These are phyloP conservation scores for Neurospora sp. DNA, from an alignment of 495 filamentous ascomycete species.

Conservation along the genomic window DNA sequence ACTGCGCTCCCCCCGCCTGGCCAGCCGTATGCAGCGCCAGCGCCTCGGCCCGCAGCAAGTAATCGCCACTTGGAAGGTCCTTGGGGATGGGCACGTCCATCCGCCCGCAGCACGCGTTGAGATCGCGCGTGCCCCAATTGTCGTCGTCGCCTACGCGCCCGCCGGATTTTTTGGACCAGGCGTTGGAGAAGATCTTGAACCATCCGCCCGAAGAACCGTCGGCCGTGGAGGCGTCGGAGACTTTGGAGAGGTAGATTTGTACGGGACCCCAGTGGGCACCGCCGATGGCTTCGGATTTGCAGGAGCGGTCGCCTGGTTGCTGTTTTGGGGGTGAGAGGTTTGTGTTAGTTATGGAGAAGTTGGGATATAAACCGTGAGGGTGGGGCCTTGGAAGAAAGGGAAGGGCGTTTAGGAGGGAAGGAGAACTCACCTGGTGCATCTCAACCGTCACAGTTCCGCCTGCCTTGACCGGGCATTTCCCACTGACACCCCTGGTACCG, in stretches of 20 bases:
- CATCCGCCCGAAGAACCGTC: constrained; percentile 27
- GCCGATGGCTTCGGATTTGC: constrained; percentile 37
- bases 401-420: neutral
- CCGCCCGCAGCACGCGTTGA: constrained; percentile 42
- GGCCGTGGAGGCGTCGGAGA: constrained; percentile 38
- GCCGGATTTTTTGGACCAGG: constrained; percentile 29
- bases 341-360: neutral
- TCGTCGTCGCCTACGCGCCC: constrained; percentile 32
- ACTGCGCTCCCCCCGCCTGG: constrained; percentile 30
- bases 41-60: constrained; percentile 42
- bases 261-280: constrained; percentile 40
- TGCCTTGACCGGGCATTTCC: constrained; percentile 37
- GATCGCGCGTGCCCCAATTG: constrained; percentile 41
- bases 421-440: constrained; percentile 32
- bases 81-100: constrained; percentile 39
- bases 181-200: constrained; percentile 44
- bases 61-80: constrained; percentile 39
- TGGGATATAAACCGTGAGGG: too few relatives aligned
- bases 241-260: constrained; percentile 43
- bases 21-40: constrained; percentile 40
- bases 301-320: constrained; percentile 35
- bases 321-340: constrained; percentile 6
- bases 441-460: constrained; percentile 39
- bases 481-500: constrained; percentile 24
- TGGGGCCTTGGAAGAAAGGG: neutral